These are phyloP conservation scores for Mortierella hygrophila DNA, from an alignment of 192 early-diverging fungal species.

Conservation along the genomic window DNA sequence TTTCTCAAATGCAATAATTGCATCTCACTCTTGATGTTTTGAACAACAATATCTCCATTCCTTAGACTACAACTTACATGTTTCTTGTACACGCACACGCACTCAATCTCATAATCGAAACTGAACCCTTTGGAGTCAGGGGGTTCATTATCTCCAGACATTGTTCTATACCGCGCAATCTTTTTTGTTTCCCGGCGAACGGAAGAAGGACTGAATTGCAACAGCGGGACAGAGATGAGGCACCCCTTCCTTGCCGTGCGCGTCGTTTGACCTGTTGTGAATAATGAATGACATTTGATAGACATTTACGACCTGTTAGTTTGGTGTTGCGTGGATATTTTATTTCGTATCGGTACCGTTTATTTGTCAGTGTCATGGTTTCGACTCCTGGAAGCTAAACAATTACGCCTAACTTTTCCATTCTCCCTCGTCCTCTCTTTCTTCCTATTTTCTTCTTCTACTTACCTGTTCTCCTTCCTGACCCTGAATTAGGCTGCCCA, in stretches of 20 bases:
- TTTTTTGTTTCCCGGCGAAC: background rate
- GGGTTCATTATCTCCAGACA: constrained; percentile 8
- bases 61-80: background rate
- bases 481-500: background rate
- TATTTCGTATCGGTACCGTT: background rate
- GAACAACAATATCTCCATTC: background rate
- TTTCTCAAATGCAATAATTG: background rate
- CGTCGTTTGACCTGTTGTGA: background rate
- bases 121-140: background rate
- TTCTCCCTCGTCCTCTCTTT: background rate
- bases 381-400: background rate
- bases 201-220: background rate
- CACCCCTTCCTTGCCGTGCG: background rate
- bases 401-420: background rate
- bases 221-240: background rate
- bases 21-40: background rate
- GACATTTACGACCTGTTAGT: background rate
- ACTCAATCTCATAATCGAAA: background rate
- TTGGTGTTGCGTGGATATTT: background rate
- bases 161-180: background rate
- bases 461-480: background rate
- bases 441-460: background rate
- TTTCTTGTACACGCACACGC: background rate
- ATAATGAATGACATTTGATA: background rate
- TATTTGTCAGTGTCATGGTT: background rate